Evolutionary conservation across 805 yeast genomes (phyloP).

Genomic region (Starmerella khaoyaiensis): DNA sequence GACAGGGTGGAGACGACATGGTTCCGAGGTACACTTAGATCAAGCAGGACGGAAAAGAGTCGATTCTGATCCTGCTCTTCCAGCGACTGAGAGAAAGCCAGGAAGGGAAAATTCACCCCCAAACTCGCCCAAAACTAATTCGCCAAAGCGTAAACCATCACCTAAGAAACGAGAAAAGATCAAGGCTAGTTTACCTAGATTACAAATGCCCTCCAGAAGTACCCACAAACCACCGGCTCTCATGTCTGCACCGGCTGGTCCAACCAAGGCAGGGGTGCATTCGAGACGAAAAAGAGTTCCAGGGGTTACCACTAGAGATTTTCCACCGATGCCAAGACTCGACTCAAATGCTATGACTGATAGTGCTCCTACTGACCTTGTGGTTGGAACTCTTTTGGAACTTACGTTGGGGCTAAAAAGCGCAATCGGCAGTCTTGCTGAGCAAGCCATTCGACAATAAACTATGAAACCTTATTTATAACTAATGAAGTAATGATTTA

Average conservation of each 20-base stretch:
- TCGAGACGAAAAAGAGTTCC: not conserved
- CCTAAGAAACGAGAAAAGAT: no score
- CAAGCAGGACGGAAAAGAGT: not conserved
- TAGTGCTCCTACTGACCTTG: slow-evolving; percentile 27
- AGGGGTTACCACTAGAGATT: slow-evolving; percentile 11
- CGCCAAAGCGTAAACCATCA: no score
- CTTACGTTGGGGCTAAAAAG: slow-evolving; percentile 25
- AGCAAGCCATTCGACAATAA: no score
- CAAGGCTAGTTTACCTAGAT: slow-evolving; percentile 13
- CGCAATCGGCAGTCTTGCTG: slow-evolving; percentile 17
- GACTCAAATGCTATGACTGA: slow-evolving; percentile 30
- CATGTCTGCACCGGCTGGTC: slow-evolving; percentile 12
- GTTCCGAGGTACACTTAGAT: slow-evolving; percentile 3
- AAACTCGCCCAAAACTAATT: no score
- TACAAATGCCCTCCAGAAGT: slow-evolving; percentile 14
- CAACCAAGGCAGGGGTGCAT: not conserved
- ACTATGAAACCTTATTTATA: no score
- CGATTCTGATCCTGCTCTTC: no score
- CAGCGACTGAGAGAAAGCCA: no score
- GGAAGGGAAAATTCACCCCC: no score
- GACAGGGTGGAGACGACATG: slow-evolving; percentile 8
- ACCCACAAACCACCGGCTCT: slow-evolving; percentile 4
- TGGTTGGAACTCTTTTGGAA: slow-evolving; percentile 26
- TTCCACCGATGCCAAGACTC: slow-evolving; percentile 27
- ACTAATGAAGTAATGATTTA: no score